Conservation (phyloP, 2,329 filamentous ascomycete species). For the Epicoccum nigrum region DNA sequence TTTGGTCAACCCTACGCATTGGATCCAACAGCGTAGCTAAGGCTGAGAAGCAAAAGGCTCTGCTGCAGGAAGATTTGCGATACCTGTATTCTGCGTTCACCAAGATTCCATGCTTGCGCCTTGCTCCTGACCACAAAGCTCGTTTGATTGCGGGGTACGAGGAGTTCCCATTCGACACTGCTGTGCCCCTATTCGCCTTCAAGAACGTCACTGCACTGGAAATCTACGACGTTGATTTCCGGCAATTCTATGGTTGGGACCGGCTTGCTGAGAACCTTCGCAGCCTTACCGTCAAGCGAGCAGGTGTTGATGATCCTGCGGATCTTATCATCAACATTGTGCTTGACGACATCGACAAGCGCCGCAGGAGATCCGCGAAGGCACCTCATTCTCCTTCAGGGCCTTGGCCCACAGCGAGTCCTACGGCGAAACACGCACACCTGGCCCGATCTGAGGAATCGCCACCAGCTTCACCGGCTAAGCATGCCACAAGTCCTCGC, state of each 20-base stretch:
- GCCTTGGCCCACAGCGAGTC: conserved; percentile 69
- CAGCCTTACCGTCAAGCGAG: conserved; percentile 86
- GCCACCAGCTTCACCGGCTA: conserved; percentile 54
- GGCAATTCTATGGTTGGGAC: conserved; percentile 98
- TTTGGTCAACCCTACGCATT: conserved; percentile 89
- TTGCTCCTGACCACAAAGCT: conserved; percentile 92
- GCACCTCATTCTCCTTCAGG: conserved; percentile 78
- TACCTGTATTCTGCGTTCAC: conserved; percentile 98
- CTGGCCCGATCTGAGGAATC: conserved; percentile 71
- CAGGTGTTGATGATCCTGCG: conserved; percentile 84
- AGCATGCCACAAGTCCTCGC: conserved; percentile 58
- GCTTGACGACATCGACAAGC: conserved; percentile 93
- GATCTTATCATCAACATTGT: conserved; percentile 93
- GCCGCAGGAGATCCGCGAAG: conserved; percentile 86
- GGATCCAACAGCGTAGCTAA: conserved; percentile 80
- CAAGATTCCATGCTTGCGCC: conserved; percentile 89
- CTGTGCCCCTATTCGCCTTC: conserved; percentile 94
- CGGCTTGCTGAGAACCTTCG: conserved; percentile 88
- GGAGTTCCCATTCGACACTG: conserved; percentile 97
- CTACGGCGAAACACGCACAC: conserved; percentile 68
- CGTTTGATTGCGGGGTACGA: conserved; percentile 91
- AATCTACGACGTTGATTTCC: conserved; percentile 93
- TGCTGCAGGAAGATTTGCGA: conserved; percentile 86
- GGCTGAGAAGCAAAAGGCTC: conserved; percentile 84
- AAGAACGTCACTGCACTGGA: conserved; percentile 95